phyloP scores from a whole-genome alignment of 169 alveolate species.

The Ophryocystis elektroscirrha region DNA sequence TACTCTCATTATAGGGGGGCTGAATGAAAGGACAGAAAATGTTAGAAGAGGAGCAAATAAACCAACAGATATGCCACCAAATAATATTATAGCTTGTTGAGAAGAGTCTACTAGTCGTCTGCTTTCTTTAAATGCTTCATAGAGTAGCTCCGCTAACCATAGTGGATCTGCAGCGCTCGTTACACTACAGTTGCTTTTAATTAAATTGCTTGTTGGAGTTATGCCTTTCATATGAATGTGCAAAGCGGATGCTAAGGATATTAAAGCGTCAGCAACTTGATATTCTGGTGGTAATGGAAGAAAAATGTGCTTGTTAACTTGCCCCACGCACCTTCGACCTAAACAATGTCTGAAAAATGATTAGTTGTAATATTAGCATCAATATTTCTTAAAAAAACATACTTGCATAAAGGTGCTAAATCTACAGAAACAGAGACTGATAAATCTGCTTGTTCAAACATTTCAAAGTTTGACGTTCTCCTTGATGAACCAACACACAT shows the following conservation, averaged over 20 bases:
- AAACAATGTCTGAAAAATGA: neutral
- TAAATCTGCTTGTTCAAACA: constrained; percentile 18
- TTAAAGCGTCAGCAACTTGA: constrained; percentile 1
- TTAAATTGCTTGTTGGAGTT: neutral
- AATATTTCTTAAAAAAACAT: no score
- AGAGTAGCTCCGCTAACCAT: constrained; percentile 1
- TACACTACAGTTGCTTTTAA: neutral
- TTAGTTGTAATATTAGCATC: neutral
- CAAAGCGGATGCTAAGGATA: constrained; percentile 9
- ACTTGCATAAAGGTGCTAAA: no score
- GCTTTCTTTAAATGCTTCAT: constrained; percentile 5
- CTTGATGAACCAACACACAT: constrained; percentile 29
- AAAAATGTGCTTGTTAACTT: neutral
- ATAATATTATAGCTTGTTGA: neutral
- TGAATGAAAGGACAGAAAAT: no score
- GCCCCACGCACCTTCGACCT: neutral
- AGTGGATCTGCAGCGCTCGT: neutral
- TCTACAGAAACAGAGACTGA: constrained; percentile 8
- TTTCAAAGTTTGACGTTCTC: constrained; percentile 19
- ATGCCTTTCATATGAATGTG: neutral
- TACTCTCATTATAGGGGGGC: no score
- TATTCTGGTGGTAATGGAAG: constrained; percentile 1
- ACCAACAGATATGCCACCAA: no score
- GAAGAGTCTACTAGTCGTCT: constrained; percentile 2
- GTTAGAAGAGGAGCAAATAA: no score